Percentiles rank a stretch among this genome's conserved stretches.
Conservation (phyloP, 2,329 filamentous ascomycete species). For the Fusarium protoensiforme region DNA sequence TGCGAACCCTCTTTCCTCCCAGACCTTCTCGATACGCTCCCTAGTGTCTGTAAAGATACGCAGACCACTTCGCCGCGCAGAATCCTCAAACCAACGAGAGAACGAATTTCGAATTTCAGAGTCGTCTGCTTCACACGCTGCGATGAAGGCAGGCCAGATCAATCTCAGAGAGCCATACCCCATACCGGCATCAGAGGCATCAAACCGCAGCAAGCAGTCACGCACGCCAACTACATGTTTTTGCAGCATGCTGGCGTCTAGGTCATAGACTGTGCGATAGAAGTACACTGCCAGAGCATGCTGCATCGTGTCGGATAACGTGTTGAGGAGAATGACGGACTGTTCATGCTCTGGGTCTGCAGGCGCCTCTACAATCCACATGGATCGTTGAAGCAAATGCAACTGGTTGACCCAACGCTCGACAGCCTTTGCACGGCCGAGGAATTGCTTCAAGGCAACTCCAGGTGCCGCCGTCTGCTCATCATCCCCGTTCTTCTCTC, state of each 20-base stretch:
- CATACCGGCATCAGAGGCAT: constrained; percentile 13
- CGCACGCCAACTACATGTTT: constrained; percentile 21
- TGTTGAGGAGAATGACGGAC: constrained; percentile 10
- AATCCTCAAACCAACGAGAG: constrained; percentile 18
- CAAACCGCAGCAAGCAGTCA: constrained; percentile 25
- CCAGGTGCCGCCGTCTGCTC: not conserved
- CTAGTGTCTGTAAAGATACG: constrained; percentile 23
- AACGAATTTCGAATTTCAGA: not conserved
- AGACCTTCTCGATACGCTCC: constrained; percentile 11
- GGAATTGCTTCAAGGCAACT: constrained; percentile 9
- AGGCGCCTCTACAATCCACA: constrained; percentile 5
- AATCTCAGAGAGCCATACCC: constrained; percentile 26
- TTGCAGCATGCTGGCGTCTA: constrained; percentile 21
- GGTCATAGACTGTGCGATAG: constrained; percentile 25
- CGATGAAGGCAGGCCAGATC: constrained; percentile 31
- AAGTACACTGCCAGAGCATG: constrained; percentile 27
- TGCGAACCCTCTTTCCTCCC: constrained; percentile 1
- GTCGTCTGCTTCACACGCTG: constrained; percentile 22
- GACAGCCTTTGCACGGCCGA: constrained; percentile 19
- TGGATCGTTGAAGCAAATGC: constrained; percentile 1
- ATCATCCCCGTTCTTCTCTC: constrained; percentile 12
- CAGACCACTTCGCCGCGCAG: constrained; percentile 11
- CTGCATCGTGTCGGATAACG: constrained; percentile 23
- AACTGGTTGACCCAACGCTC: constrained; percentile 29
- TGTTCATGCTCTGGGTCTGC: constrained; percentile 19